Base-by-base conservation (phyloP, 2,329 filamentous ascomycete species). In the Fusarium dlaminii region DNA sequence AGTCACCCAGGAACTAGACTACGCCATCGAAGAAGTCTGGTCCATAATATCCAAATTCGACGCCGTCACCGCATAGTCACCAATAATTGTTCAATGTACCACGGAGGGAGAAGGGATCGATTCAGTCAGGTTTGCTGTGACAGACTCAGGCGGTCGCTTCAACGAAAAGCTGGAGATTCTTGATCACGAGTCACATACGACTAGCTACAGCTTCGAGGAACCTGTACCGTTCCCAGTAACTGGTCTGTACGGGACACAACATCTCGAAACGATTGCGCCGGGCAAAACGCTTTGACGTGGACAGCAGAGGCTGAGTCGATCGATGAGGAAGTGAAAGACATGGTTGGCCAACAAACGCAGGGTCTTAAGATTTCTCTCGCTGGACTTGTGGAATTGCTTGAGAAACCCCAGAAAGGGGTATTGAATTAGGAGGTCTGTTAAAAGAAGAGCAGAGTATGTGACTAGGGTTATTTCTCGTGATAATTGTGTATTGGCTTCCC, bases 101-200 rank as follows among this genome's bases (percentile, higher is more conserved):
- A 43, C 11, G 24, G 10, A 43, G 6, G n/a, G 42, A 4, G 17
- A 43, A 43, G 10, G 17, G 5, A 43, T 24, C 7, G 42, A 17
- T 18, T 24, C 15, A 13, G 5, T 18, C 7, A 43, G 42, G n/a
- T 12, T 7, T 24, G 17, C 11, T 0, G 42, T 24, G 8, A 43
- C 42, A 5, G n/a, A 12, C 10, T 24, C 11, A 13, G n/a, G 42
- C 5, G 17, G 0, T 15, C 10, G 0, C 7, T 43, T 12, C 2
- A 24, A 8, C 13, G 15, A 24, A 43, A 43, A 43, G 42, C 42
- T 43, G 15, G 3, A 18, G 42, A 43, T 43, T 8, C 17, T 24
- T 9, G 15, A 43, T 24, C 3, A 18, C 0, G n/a, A 43, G 1
- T 5, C 10, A 2, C 42, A 13, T 1, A 13, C 1, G 10, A 24